phyloP scores from a whole-genome alignment of 345 rosid genomes.

The Ricinus communis region DNA sequence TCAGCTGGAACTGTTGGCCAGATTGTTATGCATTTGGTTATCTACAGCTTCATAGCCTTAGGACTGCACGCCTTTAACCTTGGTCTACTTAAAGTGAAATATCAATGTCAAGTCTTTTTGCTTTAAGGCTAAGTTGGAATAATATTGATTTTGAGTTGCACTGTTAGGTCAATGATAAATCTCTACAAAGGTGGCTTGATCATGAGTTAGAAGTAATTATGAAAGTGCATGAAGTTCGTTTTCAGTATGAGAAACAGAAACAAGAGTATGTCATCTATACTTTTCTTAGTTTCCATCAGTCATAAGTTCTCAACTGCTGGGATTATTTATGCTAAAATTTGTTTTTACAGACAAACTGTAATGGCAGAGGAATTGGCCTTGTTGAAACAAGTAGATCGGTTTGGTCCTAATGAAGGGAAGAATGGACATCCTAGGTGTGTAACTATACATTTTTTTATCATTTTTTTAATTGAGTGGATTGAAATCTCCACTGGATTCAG shows the following conservation, averaged over 20 bases:
- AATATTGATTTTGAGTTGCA: constrained; percentile 12
- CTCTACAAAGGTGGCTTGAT: constrained; percentile 90
- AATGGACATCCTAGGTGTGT: constrained; percentile 10
- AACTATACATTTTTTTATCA: neutral
- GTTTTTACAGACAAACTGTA: constrained; percentile 72
- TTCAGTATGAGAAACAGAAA: constrained; percentile 94
- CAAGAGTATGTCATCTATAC: constrained; percentile 64
- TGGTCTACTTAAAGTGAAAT: constrained; percentile 1
- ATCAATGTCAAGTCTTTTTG: neutral
- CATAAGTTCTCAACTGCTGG: neutral
- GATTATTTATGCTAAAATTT: constrained; percentile 1
- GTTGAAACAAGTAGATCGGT: constrained; percentile 85
- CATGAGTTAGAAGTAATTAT: constrained; percentile 98
- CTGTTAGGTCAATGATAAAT: constrained; percentile 77
- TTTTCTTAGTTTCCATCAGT: neutral
- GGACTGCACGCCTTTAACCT: constrained; percentile 1
- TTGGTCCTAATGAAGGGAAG: constrained; percentile 77
- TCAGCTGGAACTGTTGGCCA: neutral
- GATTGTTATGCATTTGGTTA: constrained; percentile 1
- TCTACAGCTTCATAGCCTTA: neutral
- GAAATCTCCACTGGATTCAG: neutral
- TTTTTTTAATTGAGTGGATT: neutral
- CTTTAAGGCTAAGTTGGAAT: constrained; percentile 4
- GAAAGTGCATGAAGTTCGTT: constrained; percentile 97
- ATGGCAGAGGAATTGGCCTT: constrained; percentile 86